Evolutionary conservation across 352 stramenopile genomes (phyloP).

Genomic region (Globisporangium alternatum): DNA sequence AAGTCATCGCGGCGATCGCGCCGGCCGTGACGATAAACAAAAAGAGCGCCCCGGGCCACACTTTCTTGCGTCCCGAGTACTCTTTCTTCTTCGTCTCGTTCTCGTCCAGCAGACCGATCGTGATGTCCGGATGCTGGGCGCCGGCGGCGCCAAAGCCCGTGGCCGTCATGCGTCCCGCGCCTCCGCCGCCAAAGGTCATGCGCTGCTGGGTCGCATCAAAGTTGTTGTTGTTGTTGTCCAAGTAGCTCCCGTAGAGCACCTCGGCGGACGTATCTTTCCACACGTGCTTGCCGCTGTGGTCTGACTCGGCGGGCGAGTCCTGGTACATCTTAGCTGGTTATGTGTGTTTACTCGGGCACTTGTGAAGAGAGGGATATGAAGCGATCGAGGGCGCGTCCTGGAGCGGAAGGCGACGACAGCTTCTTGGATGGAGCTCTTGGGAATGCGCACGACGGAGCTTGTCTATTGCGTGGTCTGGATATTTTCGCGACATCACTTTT

Average conservation of each 20-base stretch:
- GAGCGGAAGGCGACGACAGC: background rate
- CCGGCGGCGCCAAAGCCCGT: slow-evolving; percentile 5
- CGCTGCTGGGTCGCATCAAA: slow-evolving; percentile 23
- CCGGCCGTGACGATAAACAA: slow-evolving; percentile 49
- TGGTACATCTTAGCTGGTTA: slow-evolving; percentile 15
- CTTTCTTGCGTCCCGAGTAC: slow-evolving; percentile 67
- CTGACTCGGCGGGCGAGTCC: slow-evolving; percentile 22
- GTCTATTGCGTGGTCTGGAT: slow-evolving; percentile 10
- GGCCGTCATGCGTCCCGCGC: slow-evolving; percentile 18
- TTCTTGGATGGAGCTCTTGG: background rate
- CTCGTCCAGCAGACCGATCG: slow-evolving; percentile 65
- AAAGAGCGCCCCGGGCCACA: slow-evolving; percentile 78
- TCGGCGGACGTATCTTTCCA: slow-evolving; percentile 75
- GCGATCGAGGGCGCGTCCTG: background rate
- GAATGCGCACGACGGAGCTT: background rate
- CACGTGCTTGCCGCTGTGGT: slow-evolving; percentile 37
- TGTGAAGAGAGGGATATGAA: background rate
- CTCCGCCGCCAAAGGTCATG: background rate
- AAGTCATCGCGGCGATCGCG: slow-evolving; percentile 54
- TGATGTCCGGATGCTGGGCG: slow-evolving; percentile 60
- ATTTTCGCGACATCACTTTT: slow-evolving; percentile 2
- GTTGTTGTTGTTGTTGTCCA: slow-evolving; percentile 28
- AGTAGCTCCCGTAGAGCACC: slow-evolving; percentile 71
- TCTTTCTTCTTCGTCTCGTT: slow-evolving; percentile 34
- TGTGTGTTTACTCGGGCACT: background rate